phyloP scores from a whole-genome alignment of 2,329 filamentous ascomycete genomes.

The Shiraia bambusicola region DNA sequence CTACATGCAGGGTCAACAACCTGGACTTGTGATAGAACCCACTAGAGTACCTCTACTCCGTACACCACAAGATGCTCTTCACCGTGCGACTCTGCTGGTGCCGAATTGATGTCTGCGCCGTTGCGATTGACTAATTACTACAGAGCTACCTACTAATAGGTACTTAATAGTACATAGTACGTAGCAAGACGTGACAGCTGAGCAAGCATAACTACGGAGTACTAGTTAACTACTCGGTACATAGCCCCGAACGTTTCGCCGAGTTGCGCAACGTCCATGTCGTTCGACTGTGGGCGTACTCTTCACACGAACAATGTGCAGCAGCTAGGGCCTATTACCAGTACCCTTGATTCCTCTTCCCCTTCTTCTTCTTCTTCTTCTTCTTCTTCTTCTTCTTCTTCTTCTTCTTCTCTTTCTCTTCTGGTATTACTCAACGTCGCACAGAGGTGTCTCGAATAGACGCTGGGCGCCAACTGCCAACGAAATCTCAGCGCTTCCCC shows the following conservation, averaged over 20 bases:
- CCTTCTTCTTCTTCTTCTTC: too few species aligned
- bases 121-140: neutral
- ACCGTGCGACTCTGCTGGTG: neutral
- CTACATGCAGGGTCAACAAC: conserved; percentile 32
- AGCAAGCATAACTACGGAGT: too few species aligned
- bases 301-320: too few species aligned
- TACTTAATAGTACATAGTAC: too few species aligned
- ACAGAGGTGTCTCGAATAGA: conserved; percentile 38
- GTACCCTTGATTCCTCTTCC: neutral
- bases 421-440: conserved; percentile 35
- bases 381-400: too few species aligned
- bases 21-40: neutral
- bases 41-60: too few species aligned
- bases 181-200: conserved; percentile 1
- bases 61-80: too few species aligned
- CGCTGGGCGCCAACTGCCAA: conserved; percentile 36
- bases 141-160: too few species aligned
- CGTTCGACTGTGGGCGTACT: too few species aligned
- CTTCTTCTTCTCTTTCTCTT: too few species aligned
- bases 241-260: conserved; percentile 2
- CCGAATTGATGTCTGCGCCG: conserved; percentile 3
- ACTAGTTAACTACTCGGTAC: too few species aligned
- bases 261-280: neutral
- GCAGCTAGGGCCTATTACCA: too few species aligned
- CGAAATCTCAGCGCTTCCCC: conserved; percentile 36